Conservation (phyloP, 352 stramenopile species). For the Pythium dissotocum region DNA sequence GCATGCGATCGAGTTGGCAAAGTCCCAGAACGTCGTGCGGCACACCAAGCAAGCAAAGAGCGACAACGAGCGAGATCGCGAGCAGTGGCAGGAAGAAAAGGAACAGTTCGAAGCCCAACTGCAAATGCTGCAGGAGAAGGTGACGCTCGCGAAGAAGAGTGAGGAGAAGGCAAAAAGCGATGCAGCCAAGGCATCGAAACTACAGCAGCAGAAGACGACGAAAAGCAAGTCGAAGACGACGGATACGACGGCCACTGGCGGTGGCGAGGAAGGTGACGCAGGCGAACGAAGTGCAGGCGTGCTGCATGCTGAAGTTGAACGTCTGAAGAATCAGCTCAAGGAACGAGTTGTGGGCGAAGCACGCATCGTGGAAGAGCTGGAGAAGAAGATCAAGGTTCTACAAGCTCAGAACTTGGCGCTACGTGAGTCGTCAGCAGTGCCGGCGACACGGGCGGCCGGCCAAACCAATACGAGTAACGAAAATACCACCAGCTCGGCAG, state of each 20-base stretch:
- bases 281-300: constrained; percentile 1
- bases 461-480: neutral
- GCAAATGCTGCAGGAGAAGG: constrained; percentile 68
- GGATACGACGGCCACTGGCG: constrained; percentile 5
- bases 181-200: constrained; percentile 18
- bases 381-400: constrained; percentile 71
- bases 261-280: neutral
- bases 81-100: constrained; percentile 53
- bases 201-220: constrained; percentile 25
- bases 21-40: constrained; percentile 49
- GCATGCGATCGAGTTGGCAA: constrained; percentile 68
- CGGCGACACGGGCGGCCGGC: neutral
- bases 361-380: constrained; percentile 50
- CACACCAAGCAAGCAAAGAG: constrained; percentile 41
- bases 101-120: constrained; percentile 53
- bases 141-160: constrained; percentile 36
- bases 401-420: constrained; percentile 85
- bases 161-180: constrained; percentile 27
- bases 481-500: neutral
- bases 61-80: constrained; percentile 38
- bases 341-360: constrained; percentile 55
- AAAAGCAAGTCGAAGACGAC: constrained; percentile 1
- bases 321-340: constrained; percentile 55
- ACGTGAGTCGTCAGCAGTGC: constrained; percentile 38
- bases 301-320: constrained; percentile 50